Percentiles rank a stretch among this genome's conserved stretches.
Conservation (phyloP, 2,329 filamentous ascomycete genomes). For the Didymella pinodella region DNA sequence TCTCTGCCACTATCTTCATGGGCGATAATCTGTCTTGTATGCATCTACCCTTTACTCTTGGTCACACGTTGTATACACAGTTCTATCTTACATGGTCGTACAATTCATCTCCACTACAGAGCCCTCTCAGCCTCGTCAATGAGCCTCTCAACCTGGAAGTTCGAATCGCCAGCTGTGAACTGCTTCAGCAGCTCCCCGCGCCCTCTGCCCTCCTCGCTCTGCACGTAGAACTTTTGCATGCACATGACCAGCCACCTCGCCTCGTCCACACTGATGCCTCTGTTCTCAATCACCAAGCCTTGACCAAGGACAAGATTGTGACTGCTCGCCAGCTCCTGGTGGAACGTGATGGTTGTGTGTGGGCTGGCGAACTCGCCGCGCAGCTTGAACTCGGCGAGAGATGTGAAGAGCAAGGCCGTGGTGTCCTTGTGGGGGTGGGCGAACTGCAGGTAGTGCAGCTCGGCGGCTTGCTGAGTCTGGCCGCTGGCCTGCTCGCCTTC, state of each 20-base stretch:
- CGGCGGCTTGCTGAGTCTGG: constrained; percentile 68
- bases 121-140: constrained; percentile 90
- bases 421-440: constrained; percentile 76
- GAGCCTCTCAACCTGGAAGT: constrained; percentile 84
- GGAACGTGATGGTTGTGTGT: constrained; percentile 93
- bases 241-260: constrained; percentile 92
- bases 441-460: constrained; percentile 98
- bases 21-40: background rate
- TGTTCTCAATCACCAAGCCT: constrained; percentile 77
- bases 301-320: constrained; percentile 87
- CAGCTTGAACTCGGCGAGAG: constrained; percentile 90
- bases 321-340: constrained; percentile 77
- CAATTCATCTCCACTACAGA: constrained; percentile 27
- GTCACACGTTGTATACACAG: constrained; percentile 1
- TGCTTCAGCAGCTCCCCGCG: constrained; percentile 72
- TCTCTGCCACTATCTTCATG: background rate
- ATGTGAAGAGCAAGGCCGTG: constrained; percentile 81
- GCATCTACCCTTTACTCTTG: background rate
- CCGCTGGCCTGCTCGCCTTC: constrained; percentile 15
- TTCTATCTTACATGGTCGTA: constrained; percentile 12
- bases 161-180: constrained; percentile 79
- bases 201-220: constrained; percentile 63
- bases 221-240: constrained; percentile 88
- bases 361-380: constrained; percentile 88
- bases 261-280: constrained; percentile 79